A percentile compares a stretch with the other conserved stretches of the same genome.
phyloP scores from a whole-genome alignment of 2,329 filamentous ascomycete species.

The Elsinoe batatas region DNA sequence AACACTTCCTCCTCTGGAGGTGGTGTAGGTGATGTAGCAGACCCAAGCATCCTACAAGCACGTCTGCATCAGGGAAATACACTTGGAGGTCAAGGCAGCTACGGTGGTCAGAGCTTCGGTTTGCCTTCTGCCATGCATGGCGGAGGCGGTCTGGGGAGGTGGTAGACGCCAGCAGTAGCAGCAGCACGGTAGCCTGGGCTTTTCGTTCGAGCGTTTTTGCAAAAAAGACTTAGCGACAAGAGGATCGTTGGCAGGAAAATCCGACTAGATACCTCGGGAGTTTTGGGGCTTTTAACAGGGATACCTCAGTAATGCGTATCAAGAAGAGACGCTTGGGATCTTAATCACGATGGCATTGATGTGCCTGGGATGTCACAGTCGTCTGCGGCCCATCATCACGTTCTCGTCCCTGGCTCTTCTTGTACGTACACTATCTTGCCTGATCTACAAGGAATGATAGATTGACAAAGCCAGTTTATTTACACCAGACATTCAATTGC shows the following conservation, averaged over 20 bases:
- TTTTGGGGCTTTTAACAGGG: constrained; percentile 4
- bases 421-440: constrained; percentile 18
- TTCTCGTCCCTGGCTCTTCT: constrained; percentile 15
- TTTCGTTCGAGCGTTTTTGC: not conserved
- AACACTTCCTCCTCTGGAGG: constrained; percentile 99
- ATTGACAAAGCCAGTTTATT: constrained; percentile 18
- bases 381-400: constrained; percentile 14
- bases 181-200: constrained; percentile 7
- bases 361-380: constrained; percentile 10
- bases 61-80: constrained; percentile 79
- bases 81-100: constrained; percentile 74
- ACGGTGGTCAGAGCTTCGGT: constrained; percentile 69
- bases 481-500: constrained; percentile 13
- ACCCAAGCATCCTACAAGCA: constrained; percentile 98
- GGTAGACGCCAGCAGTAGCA: constrained; percentile 39
- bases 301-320: constrained; percentile 9
- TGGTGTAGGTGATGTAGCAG: constrained; percentile 99
- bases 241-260: constrained; percentile 6
- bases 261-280: constrained; percentile 7
- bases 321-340: constrained; percentile 5
- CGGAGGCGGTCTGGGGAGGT: constrained; percentile 38
- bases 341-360: constrained; percentile 9
- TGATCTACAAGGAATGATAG: constrained; percentile 18
- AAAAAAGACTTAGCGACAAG: constrained; percentile 2
- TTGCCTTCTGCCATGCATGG: constrained; percentile 82